Evolutionary conservation across 1,139 yeast species (phyloP), one percentile per base, ranked within the genome.

Genomic region (Kluyveromyces sp.): DNA sequence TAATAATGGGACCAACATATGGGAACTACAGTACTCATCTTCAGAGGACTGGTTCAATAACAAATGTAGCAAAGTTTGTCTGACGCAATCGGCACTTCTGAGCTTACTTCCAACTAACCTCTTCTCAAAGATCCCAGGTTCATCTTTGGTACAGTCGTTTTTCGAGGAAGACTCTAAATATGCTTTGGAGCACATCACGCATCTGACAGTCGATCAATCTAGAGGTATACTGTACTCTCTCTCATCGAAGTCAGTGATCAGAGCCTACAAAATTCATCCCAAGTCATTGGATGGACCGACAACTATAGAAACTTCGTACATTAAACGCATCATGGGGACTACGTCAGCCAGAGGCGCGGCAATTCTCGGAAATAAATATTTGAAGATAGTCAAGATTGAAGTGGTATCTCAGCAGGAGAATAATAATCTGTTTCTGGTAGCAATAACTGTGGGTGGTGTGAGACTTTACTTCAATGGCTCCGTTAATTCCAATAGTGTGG

Each of bases 11-110:
- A 68, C 75, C 37, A 80, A 89, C 54, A 72, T 94, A 40, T 92
- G 96, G 95, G 88, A 87, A 58, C 70, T 92, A 46, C 81, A 78
- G 48, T 94, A 94, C 60, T 77, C 89, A n/a, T 83, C 81, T 50
- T 78, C 83, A 31, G 92, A 89, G 39, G 83, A 87, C 41, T 92
- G 96, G 84, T 87, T 87, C 58, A 79, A 82, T 50, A 83, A 85
- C 57, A 83, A 80, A 55, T 86, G 95, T 58, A 80, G 79, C 51
- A 88, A 87, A 61, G 77, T 82, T 28, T 86, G 96, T 59, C 71
- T 83, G 42, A 83, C 94, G 1, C 79, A 83, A 58, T 74, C 81
- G 11, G 78, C 84, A 0, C 68, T 83, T 40, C 73, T 83, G 1
- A 71, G 76, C 40, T 74, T 81, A 17, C 66, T 80, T 28, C 83